Evolutionary conservation across 192 early-diverging fungal genomes (phyloP), one percentile per base, ranked within the genome.

Genomic region (Podochytrium sp.): DNA sequence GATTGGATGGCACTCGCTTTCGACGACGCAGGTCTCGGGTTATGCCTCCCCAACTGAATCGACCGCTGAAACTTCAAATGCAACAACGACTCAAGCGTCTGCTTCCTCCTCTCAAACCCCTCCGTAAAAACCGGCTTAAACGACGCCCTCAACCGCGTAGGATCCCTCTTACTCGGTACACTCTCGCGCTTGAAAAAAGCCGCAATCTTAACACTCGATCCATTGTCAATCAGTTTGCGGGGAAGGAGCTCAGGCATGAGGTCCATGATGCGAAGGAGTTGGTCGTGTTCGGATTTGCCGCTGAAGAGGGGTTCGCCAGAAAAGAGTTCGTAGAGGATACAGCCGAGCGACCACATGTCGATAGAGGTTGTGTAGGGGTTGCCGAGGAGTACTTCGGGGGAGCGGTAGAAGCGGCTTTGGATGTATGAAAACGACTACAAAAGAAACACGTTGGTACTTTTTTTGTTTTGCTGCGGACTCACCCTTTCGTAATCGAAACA

Each of bases 321-420:
- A 32, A 76, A 56, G 20, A 84, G 77, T 68, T 84, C 83, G 12
- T 50, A 64, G 4, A 84, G 71, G 27, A 84, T 81, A 56, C 82
- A 83, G 14, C 83, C 83, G 2, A 84, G 43, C 10, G 41, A 51
- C 83, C 83, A 84, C 75, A 84, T 83, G 70, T 84, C 83, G 61
- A 84, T 84, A 2, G 80, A 72, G 7, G 33, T 61, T 1, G 79
- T 65, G 70, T 85, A 85, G 2, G 23, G 32, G 30, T 59, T 23
- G 32, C 83, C 83, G 5, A 84, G 52, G 33, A 84, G 78, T 14
- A 84, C 77, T 66, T 84, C 81, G 0, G 83, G 83, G 10, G 76
- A 77, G 30, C 83, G 64, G 55, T 84, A 71, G 61, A 85, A 84
- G 12, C 83, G 71, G 35, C 66, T 70, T 60, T 84, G 83, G 3